Evolutionary conservation across 2,329 filamentous ascomycete genomes (phyloP), one percentile per base, ranked within the genome.

Genomic region (Calonectria naviculata): DNA sequence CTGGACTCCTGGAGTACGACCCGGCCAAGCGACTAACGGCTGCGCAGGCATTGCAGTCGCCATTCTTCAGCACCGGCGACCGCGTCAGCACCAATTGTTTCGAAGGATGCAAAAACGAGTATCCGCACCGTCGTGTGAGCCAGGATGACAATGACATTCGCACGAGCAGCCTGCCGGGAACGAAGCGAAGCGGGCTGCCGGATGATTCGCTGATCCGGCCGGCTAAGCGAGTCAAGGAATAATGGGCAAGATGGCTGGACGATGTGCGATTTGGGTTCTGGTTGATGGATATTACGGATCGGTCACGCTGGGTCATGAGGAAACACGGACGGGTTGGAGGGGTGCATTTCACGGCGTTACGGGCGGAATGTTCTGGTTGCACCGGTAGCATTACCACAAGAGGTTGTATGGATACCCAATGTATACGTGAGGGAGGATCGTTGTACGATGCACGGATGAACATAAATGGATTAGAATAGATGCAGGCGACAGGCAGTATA

Each of bases 121-220:
- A 99, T 82, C 97, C 97, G 0, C 92, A 95, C 79, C 89, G 97
- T 9, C 90, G 96, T 60, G 95, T 99, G 46, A 98, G 93, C 77
- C 93, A 97, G 78, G 97, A 99, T 79, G 95, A 98, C 81, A 97
- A 98, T 78, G 97, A 98, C 82, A 98, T 98, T 68, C 89, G 94
- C n/a, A 95, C 94, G 0, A 92, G 93, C 49, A 97, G 95, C 81
- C 83, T 98, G 41, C 95, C 96, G 0, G 97, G 96, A 0, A 98
- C 95, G 0, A 98, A 98, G 85, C 88, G 95, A 71, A 96, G 93
- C 74, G 96, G 94, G 0, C 80, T 98, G 46, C 93, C 93, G 0
- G 96, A 98, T 79, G 96, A 98, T 64, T 86, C 86, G 21, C 80
- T 97, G n/a, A 86, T 92, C 52, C 83, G 91, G 41, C 89, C 90